These are phyloP conservation scores for Xylaria sp. DNA, from an alignment of 2,329 filamentous ascomycete genomes.

Conservation along the genomic window DNA sequence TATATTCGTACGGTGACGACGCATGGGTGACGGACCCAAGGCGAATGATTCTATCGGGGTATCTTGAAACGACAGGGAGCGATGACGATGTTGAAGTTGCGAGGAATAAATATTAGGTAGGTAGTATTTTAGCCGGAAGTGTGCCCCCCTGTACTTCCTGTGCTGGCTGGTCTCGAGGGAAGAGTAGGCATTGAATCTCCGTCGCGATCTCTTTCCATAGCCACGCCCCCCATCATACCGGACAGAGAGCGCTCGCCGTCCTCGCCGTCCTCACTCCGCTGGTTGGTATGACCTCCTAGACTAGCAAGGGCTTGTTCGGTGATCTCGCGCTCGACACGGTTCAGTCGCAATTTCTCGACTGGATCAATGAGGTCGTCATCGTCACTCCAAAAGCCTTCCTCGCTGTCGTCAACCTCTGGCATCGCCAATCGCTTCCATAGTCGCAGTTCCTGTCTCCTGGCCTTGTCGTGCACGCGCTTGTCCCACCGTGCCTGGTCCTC, in stretches of 20 bases:
- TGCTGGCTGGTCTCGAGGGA: slow-evolving; percentile 38
- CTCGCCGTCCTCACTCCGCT: slow-evolving; percentile 34
- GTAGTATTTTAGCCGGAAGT: slow-evolving; percentile 18
- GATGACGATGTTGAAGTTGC: background rate
- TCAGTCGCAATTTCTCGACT: slow-evolving; percentile 53
- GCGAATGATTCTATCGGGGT: background rate
- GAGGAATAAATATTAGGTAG: background rate
- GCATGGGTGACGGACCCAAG: background rate
- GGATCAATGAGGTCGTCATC: slow-evolving; percentile 60
- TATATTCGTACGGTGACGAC: background rate
- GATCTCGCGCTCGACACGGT: slow-evolving; percentile 44
- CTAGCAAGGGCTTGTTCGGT: slow-evolving; percentile 36
- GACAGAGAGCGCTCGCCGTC: slow-evolving; percentile 24
- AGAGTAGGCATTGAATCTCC: slow-evolving; percentile 31
- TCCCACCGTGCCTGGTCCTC: slow-evolving; percentile 52
- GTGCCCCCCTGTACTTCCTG: slow-evolving; percentile 36
- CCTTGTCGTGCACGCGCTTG: slow-evolving; percentile 46
- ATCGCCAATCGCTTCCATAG: slow-evolving; percentile 65
- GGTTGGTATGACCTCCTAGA: slow-evolving; percentile 30
- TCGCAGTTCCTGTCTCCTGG: slow-evolving; percentile 52
- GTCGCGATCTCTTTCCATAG: slow-evolving; percentile 38
- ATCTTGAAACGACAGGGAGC: background rate
- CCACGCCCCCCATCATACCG: slow-evolving; percentile 37
- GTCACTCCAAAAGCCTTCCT: slow-evolving; percentile 55
- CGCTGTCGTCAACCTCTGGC: slow-evolving; percentile 54